A percentile compares a stretch with the other conserved stretches of the same genome.
Conservation (phyloP, 2,329 filamentous ascomycete species). For the Karstenula rhodostoma region DNA sequence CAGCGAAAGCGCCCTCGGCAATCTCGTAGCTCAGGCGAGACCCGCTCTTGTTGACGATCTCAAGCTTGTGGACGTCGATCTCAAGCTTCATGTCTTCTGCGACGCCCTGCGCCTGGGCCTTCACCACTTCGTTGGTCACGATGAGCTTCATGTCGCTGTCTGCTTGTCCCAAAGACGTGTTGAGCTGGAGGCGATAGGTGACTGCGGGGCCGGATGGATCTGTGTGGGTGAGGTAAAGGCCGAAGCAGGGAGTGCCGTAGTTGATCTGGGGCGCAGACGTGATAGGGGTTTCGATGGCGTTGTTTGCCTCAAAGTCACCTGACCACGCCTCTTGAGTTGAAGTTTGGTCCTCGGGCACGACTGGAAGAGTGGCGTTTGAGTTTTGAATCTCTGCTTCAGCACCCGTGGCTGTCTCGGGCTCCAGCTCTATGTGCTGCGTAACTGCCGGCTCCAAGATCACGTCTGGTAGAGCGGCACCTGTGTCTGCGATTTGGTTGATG, state of each 20-base stretch:
- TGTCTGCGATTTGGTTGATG: background rate
- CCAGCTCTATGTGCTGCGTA: too few species aligned
- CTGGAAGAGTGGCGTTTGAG: background rate
- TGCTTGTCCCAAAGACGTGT: slow-evolving; percentile 4
- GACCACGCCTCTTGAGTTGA: background rate
- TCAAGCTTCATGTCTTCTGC: background rate
- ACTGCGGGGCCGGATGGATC: background rate
- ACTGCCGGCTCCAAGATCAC: too few species aligned
- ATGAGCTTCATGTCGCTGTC: slow-evolving; percentile 9
- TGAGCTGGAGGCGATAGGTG: background rate
- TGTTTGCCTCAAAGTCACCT: background rate
- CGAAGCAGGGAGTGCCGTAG: background rate
- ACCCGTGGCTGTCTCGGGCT: too few species aligned
- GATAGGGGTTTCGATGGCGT: background rate
- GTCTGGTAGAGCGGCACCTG: background rate
- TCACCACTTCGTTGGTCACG: background rate
- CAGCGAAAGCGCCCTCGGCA: background rate
- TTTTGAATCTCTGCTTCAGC: background rate
- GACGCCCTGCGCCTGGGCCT: background rate
- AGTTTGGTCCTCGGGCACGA: background rate
- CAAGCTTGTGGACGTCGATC: background rate
- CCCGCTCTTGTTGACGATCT: background rate
- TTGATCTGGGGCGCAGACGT: background rate
- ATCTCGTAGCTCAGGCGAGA: background rate
- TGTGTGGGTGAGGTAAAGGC: background rate